Percentiles rank a stretch among this genome's conserved stretches.
Evolutionary conservation across 2,329 filamentous ascomycete genomes (phyloP).

Genomic region (Fusarium miscanthi): DNA sequence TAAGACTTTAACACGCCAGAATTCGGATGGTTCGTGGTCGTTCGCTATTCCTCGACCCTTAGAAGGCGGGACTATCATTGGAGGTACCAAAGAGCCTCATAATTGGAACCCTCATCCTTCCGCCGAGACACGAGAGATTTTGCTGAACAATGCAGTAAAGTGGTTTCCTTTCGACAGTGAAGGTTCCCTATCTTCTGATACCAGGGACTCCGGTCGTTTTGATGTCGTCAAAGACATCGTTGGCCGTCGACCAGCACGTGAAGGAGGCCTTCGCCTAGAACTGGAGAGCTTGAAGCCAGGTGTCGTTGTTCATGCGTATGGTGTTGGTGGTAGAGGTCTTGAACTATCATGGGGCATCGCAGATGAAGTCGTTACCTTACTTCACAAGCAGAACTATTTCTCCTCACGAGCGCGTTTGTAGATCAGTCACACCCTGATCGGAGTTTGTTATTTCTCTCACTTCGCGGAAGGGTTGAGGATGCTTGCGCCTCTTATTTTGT

Average conservation of each 20-base stretch:
- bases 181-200: rapidly evolving
- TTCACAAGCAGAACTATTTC: background rate
- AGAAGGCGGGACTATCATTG: background rate
- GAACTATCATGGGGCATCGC: constrained; percentile 10
- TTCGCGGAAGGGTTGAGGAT: rapidly evolving
- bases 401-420: background rate
- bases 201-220: background rate
- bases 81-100: background rate
- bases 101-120: background rate
- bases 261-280: background rate
- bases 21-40: background rate
- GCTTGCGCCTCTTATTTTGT: rapidly evolving
- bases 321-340: constrained; percentile 1
- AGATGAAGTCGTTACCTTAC: background rate
- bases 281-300: background rate
- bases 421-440: background rate
- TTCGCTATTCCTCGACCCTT: constrained; percentile 8
- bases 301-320: background rate
- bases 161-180: background rate
- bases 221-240: constrained; percentile 3
- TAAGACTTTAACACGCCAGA: background rate
- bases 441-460: background rate
- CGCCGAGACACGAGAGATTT: background rate
- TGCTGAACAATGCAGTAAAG: background rate
- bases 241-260: background rate